phyloP scores from a whole-genome alignment of 106 monocot genomes.

The Dioscorea alata region DNA sequence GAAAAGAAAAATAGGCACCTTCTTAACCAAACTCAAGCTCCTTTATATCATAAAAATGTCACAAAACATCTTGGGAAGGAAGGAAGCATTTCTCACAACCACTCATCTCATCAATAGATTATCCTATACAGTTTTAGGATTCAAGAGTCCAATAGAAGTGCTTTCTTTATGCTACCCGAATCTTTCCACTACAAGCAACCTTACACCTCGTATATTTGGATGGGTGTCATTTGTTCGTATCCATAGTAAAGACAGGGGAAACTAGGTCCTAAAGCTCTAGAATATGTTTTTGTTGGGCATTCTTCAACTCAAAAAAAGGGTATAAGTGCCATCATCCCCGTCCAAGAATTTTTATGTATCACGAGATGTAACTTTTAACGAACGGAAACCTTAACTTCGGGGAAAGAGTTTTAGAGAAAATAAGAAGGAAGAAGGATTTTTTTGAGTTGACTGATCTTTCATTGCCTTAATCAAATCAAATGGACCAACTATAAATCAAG shows the following conservation, averaged over 20 bases:
- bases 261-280: background rate
- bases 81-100: constrained; percentile 4
- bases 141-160: background rate
- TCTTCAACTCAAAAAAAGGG: background rate
- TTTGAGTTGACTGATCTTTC: too few species aligned
- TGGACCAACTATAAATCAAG: too few species aligned
- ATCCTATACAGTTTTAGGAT: constrained; percentile 2
- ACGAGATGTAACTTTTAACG: too few species aligned
- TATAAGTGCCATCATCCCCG: too few species aligned
- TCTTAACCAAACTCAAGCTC: background rate
- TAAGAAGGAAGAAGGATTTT: too few species aligned
- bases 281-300: constrained; percentile 20
- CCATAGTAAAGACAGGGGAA: background rate
- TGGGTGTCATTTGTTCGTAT: constrained; percentile 14
- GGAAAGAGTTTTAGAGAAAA: too few species aligned
- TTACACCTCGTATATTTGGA: constrained; percentile 6
- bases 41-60: constrained; percentile 3
- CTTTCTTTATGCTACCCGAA: background rate
- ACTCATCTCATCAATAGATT: constrained; percentile 9
- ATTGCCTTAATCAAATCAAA: too few species aligned
- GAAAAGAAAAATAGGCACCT: constrained; percentile 17
- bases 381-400: too few species aligned
- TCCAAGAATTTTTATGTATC: too few species aligned
- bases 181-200: background rate
- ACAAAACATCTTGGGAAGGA: too few species aligned